phyloP scores from a whole-genome alignment of 305 asterid genomes.

The Solanum aculeatissimum region DNA sequence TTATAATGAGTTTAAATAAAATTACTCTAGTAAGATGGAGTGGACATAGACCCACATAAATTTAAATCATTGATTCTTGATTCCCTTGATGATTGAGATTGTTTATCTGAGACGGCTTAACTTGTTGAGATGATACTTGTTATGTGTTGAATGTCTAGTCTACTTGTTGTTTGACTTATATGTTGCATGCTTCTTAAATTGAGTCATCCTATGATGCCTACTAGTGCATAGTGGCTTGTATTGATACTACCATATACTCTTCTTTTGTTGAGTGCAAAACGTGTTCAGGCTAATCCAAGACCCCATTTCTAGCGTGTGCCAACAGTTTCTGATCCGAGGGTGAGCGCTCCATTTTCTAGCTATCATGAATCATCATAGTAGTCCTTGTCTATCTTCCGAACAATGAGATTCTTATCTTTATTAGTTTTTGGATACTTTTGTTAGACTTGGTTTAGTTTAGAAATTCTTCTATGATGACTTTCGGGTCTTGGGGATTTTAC shows the following conservation, averaged over 20 bases:
- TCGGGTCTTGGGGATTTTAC: neutral
- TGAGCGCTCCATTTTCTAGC: neutral
- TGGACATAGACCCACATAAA: neutral
- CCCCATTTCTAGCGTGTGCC: neutral
- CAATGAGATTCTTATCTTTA: neutral
- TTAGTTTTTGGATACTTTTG: neutral
- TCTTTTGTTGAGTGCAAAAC: neutral
- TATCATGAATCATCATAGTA: neutral
- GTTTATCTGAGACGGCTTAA: neutral
- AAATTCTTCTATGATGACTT: neutral
- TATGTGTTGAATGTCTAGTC: neutral
- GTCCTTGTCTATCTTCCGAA: neutral
- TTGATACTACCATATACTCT: neutral
- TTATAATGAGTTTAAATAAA: neutral
- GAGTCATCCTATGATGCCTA: neutral
- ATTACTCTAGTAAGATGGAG: neutral
- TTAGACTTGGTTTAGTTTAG: neutral
- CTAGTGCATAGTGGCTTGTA: neutral
- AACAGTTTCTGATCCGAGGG: neutral
- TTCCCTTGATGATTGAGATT: neutral
- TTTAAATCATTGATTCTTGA: neutral
- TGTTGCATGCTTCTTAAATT: neutral
- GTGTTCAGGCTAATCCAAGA: neutral
- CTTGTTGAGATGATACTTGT: neutral
- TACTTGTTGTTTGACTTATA: neutral